Evolutionary conservation across 805 yeast genomes (phyloP), one percentile per base, ranked within the genome.

Genomic region (Yarrowia yakushimensis): DNA sequence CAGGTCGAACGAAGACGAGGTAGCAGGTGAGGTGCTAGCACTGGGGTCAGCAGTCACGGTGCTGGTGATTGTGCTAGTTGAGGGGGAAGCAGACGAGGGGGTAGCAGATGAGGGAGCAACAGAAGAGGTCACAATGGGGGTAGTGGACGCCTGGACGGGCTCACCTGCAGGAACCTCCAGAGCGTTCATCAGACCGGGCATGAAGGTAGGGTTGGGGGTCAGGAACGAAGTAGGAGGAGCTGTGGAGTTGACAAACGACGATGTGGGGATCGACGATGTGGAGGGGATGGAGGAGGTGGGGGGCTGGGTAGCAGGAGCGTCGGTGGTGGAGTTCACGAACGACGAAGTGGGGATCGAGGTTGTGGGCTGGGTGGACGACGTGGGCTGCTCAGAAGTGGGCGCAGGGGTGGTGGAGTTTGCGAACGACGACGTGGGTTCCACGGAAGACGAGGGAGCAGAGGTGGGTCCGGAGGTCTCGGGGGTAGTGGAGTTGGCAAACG

Each of bases 41-140:
- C 33, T 25, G 23, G 52, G 36, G n/a, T 48, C 55, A 1, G 39
- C 37, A n/a, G 55, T 48, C 55, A 48, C 55, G 6, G 55, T 48
- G 20, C 39, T 30, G 6, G 61, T 41, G 37, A 39, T 28, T 6
- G 28, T 39, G 48, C 22, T 39, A n/a, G 60, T 28, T 3, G 52
- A 42, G 48, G 9, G 27, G n/a, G n/a, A n/a, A n/a, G n/a, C n/a
- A n/a, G 43, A 22, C 11, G 34, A 31, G 34, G 8, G 13, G 25
- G 25, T 2, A 27, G 36, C 6, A 1, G 60, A 17, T 10, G 33
- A n/a, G n/a, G n/a, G n/a, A n/a, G n/a, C n/a, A n/a, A n/a, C n/a
- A n/a, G 30, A 12, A 23, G 54, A 31, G 20, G 28, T n/a, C 5
- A 3, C 5, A 43, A 10, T 10, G 12, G 31, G 12, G 10, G 34